phyloP scores from a whole-genome alignment of 2,329 filamentous ascomycete genomes.

The Paracamarosporium sp. region DNA sequence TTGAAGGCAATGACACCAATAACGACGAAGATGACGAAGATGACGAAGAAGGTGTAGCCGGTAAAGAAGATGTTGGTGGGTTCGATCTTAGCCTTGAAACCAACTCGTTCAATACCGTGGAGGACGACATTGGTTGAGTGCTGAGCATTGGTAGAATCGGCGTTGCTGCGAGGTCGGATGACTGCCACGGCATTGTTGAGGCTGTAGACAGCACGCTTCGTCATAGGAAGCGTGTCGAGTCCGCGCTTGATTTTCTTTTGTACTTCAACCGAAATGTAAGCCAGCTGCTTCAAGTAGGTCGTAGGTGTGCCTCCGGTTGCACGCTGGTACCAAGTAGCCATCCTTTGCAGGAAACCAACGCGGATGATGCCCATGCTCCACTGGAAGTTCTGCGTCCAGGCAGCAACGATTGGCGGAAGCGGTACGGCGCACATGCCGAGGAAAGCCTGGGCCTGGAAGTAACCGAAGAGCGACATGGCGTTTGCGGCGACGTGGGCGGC shows the following conservation, averaged over 20 bases:
- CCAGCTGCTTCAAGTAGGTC: constrained; percentile 76
- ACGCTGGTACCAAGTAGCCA: constrained; percentile 95
- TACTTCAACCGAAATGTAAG: constrained; percentile 81
- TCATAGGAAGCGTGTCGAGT: constrained; percentile 1
- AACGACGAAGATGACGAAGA: constrained; percentile 79
- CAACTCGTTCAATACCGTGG: constrained; percentile 86
- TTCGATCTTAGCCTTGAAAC: constrained; percentile 85
- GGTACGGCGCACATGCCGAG: constrained; percentile 82
- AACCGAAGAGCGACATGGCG: constrained; percentile 89
- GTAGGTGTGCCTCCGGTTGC: constrained; percentile 87
- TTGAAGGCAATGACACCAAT: constrained; percentile 81
- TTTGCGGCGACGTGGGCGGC: constrained; percentile 94
- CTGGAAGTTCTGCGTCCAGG: constrained; percentile 97
- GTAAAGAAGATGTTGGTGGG: constrained; percentile 93
- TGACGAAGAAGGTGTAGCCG: constrained; percentile 84
- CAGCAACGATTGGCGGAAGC: constrained; percentile 84
- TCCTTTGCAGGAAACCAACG: constrained; percentile 83
- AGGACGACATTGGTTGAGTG: constrained; percentile 59
- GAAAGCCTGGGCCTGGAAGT: constrained; percentile 94
- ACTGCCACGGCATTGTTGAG: constrained; percentile 26
- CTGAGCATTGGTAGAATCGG: constrained; percentile 47
- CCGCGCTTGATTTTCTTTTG: constrained; percentile 71
- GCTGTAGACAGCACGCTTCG: constrained; percentile 37
- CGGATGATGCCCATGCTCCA: constrained; percentile 98
- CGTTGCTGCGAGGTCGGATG: constrained; percentile 54